phyloP scores from a whole-genome alignment of 148 eudicot genomes.

The Drosera capensis region DNA sequence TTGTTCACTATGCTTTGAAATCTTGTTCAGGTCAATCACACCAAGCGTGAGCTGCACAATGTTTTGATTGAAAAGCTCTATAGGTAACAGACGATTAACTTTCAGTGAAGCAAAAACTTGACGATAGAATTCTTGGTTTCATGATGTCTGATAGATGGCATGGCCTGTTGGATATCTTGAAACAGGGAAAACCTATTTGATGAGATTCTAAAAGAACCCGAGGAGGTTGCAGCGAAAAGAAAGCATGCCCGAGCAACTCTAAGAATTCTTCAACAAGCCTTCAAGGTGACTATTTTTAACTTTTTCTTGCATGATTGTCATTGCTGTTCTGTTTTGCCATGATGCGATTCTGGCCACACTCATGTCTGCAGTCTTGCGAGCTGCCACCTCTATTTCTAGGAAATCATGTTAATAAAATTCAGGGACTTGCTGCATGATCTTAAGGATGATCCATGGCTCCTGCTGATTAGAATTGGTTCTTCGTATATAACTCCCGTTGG shows the following conservation, averaged over 20 bases:
- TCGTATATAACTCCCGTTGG: too few species aligned
- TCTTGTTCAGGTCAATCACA: constrained; percentile 27
- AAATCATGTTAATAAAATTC: too few species aligned
- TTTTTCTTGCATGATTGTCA: background rate
- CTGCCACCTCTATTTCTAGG: too few species aligned
- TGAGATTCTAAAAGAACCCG: constrained; percentile 39
- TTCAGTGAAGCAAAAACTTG: too few species aligned
- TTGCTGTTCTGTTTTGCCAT: background rate
- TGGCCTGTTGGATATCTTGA: constrained; percentile 2
- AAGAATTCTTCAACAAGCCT: constrained; percentile 31
- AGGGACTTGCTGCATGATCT: too few species aligned
- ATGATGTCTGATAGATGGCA: constrained; percentile 3
- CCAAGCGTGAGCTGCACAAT: constrained; percentile 39
- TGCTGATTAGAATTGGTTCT: too few species aligned
- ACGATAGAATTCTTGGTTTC: background rate
- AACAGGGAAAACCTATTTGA: constrained; percentile 31
- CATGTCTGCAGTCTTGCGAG: too few species aligned
- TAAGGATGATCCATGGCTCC: too few species aligned
- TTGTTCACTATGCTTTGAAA: background rate
- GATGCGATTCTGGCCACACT: background rate
- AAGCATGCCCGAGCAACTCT: constrained; percentile 30
- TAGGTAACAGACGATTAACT: constrained; percentile 12
- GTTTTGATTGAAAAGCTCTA: constrained; percentile 32
- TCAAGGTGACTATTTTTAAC: constrained; percentile 19
- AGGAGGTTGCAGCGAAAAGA: constrained; percentile 32